Evolutionary conservation across 495 filamentous ascomycete genomes (phyloP).

Genomic region (Aspergillus sparsus): DNA sequence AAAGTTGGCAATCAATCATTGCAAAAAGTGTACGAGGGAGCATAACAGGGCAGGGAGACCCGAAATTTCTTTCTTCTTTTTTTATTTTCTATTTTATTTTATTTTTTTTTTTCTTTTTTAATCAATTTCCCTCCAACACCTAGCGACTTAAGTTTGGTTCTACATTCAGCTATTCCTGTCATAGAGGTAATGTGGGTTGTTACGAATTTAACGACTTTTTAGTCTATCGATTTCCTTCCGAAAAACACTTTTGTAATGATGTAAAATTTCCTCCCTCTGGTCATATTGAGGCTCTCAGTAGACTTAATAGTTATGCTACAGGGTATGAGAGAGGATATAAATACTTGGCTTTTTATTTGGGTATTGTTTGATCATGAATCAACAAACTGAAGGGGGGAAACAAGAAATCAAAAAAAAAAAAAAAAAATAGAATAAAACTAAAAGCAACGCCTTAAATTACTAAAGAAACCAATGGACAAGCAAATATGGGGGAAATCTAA

Average conservation of each 20-base stretch:
- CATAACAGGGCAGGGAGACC: neutral
- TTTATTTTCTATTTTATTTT: no score
- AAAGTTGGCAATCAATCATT: conserved; percentile 4
- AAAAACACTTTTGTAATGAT: no score
- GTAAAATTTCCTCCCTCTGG: neutral
- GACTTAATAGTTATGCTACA: no score
- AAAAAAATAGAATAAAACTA: no score
- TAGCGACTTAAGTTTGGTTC: neutral
- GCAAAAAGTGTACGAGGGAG: conserved; percentile 2
- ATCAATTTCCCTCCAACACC: no score
- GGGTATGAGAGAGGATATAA: no score
- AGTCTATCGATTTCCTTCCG: neutral
- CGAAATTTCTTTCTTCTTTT: conserved; percentile 6
- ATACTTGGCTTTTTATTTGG: neutral
- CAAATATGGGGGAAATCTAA: no score
- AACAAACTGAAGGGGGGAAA: no score
- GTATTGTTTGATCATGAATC: neutral
- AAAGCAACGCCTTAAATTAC: no score
- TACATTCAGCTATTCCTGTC: conserved; percentile 8
- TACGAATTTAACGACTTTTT: conserved; percentile 14
- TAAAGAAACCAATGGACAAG: no score
- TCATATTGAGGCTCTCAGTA: neutral
- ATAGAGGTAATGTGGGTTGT: conserved; percentile 12
- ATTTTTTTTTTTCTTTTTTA: no score
- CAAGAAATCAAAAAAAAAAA: no score